Evolutionary conservation across 2,329 filamentous ascomycete species (phyloP).

Genomic region (Zalaria sp.): DNA sequence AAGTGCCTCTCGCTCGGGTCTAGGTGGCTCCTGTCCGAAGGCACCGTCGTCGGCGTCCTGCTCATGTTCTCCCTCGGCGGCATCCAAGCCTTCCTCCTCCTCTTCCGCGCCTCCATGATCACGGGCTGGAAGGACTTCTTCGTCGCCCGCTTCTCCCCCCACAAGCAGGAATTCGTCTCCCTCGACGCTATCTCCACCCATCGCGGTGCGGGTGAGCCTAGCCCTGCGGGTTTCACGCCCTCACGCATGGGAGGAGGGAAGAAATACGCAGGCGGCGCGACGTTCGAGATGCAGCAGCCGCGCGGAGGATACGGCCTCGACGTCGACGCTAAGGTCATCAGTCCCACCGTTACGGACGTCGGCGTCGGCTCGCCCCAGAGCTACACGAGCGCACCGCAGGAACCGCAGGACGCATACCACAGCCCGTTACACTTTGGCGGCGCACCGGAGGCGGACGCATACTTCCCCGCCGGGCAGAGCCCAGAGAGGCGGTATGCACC

Average conservation of each 20-base stretch:
- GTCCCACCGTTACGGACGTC: neutral
- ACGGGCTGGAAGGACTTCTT: conserved; percentile 64
- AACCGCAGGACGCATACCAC: neutral
- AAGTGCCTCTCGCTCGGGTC: conserved; percentile 49
- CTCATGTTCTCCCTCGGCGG: conserved; percentile 70
- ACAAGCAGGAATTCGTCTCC: conserved; percentile 73
- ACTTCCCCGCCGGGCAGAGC: neutral
- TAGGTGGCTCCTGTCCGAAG: conserved; percentile 55
- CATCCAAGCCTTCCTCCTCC: conserved; percentile 68
- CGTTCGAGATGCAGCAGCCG: neutral
- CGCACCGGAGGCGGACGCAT: neutral
- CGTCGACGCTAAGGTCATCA: neutral
- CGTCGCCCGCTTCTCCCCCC: conserved; percentile 26
- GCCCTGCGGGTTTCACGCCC: neutral
- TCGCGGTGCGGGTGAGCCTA: neutral
- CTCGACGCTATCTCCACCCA: conserved; percentile 49
- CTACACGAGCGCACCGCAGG: neutral
- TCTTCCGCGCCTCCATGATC: conserved; percentile 75
- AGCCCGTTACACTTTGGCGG: neutral
- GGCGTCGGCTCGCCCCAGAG: neutral
- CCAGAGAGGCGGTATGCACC: neutral
- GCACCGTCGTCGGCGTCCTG: conserved; percentile 67
- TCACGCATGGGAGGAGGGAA: neutral
- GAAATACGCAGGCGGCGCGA: neutral
- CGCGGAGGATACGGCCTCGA: neutral